phyloP scores from a whole-genome alignment of 2,329 filamentous ascomycete genomes.

The Leptographium lundbergii region DNA sequence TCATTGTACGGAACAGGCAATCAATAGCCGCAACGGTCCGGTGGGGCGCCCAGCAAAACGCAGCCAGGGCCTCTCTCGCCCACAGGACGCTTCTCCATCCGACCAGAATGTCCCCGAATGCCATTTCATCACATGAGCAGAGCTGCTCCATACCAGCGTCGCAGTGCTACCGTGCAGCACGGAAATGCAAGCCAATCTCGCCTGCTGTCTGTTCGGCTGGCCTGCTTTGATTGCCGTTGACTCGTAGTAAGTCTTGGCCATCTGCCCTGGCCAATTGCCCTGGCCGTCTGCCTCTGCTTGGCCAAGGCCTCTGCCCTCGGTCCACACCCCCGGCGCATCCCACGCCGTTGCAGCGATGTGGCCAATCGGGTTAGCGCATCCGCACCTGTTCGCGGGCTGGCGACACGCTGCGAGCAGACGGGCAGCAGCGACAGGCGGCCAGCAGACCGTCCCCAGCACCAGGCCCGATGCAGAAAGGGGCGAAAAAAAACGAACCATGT shows the following conservation, averaged over 20 bases:
- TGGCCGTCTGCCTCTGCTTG: too few relatives aligned
- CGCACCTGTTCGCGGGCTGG: background rate
- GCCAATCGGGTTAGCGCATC: background rate
- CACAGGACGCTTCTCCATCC: too few relatives aligned
- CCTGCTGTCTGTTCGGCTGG: background rate
- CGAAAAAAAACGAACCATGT: slow-evolving; percentile 1
- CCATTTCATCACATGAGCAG: background rate
- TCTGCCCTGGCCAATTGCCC: too few relatives aligned
- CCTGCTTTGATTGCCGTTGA: background rate
- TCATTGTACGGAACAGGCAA: background rate
- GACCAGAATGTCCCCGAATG: background rate
- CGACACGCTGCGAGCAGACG: background rate
- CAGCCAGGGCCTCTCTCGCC: background rate
- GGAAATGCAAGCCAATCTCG: background rate
- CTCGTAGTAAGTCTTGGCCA: background rate
- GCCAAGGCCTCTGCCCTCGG: too few relatives aligned
- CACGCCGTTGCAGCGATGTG: background rate
- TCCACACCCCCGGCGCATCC: background rate
- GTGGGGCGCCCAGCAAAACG: background rate
- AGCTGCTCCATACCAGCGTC: background rate
- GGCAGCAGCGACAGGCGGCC: background rate
- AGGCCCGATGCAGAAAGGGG: background rate
- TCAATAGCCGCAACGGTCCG: background rate
- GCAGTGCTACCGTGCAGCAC: background rate
- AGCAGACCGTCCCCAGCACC: background rate